A percentile compares a stretch with the other conserved stretches of the same genome.
Evolutionary conservation across 805 yeast species (phyloP).

Genomic region (Millerago galiae): DNA sequence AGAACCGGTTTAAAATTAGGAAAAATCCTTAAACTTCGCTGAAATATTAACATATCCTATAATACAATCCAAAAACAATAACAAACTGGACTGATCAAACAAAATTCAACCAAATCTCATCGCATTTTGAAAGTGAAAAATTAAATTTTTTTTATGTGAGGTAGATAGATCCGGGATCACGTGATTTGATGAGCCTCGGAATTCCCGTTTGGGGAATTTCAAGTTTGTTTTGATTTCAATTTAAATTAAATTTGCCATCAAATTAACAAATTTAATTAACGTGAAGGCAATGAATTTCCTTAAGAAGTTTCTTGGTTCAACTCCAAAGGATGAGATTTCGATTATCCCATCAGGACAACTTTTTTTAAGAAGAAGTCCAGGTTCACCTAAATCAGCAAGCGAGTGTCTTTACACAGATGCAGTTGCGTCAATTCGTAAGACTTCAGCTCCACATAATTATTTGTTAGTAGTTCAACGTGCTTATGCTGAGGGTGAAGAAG

Average conservation of each 20-base stretch:
- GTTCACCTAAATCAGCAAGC: conserved; percentile 79
- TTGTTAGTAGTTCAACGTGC: conserved; percentile 68
- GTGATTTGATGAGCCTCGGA: too few relatives aligned
- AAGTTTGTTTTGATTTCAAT: too few relatives aligned
- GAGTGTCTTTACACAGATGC: conserved; percentile 84
- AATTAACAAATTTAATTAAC: not conserved
- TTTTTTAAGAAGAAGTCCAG: conserved; percentile 63
- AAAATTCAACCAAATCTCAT: too few relatives aligned
- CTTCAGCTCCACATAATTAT: conserved; percentile 58
- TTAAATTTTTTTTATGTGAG: too few relatives aligned
- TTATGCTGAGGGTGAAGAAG: conserved; percentile 60
- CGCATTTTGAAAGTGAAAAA: too few relatives aligned
- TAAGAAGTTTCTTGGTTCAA: conserved; percentile 52
- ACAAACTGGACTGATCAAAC: too few relatives aligned
- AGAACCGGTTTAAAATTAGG: too few relatives aligned
- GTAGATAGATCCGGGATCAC: too few relatives aligned
- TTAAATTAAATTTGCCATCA: not conserved
- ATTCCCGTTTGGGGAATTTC: too few relatives aligned
- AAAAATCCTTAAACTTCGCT: too few relatives aligned
- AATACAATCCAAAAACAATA: too few relatives aligned
- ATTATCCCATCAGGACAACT: conserved; percentile 76
- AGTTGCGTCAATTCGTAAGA: conserved; percentile 60
- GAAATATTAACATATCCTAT: not conserved
- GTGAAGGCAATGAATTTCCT: conserved; percentile 56
- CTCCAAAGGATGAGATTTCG: conserved; percentile 53